Evolutionary conservation across 768 basidiomycete species (phyloP), one percentile per base, ranked within the genome.

Genomic region (Crepidotus variabilis): DNA sequence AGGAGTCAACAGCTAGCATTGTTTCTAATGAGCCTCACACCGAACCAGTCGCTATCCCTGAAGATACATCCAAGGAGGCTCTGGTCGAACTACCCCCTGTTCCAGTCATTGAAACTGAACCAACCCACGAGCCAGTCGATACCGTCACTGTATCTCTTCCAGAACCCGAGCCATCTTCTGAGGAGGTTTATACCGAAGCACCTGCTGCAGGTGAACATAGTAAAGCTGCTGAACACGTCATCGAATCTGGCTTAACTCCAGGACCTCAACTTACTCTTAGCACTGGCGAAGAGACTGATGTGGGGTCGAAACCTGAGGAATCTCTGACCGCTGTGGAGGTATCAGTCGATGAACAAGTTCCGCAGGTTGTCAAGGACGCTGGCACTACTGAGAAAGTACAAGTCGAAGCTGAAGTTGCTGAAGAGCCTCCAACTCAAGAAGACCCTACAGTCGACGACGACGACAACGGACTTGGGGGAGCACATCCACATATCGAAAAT

Each of bases 81-180:
- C 54, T 48, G n/a, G 52, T 58, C n/a, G 56, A 57, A 28, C 55
- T 58, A 23, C 47, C 55, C 35, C 47, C 59, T 0, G 57, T 58
- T 22, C 50, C 58, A 13, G 52, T 57, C 33, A 33, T 50, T 22
- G 52, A 55, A 11, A 32, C 46, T 1, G n/a, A 5, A 34, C 51
- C 58, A 11, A 21, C 18, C 45, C 23, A 23, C n/a, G 43, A 33
- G 14, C 21, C 33, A n/a, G 52, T 47, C 13, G 50, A 33, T 13
- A 49, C 28, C 6, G 14, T 50, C 22, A 54, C 60, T 22, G 22
- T 51, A 46, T 46, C 43, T 20, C n/a, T 48, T 24, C 36, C 5
- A 22, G 54, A 50, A 55, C 55, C 24, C 24, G 28, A 43, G 39
- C 39, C 16, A 7, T 22, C 47, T 11, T 6, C 33, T 20, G 21